Evolutionary conservation across 305 asterid species (phyloP), one percentile per base, ranked within the genome.

Genomic region (Euphrasia arctica): DNA sequence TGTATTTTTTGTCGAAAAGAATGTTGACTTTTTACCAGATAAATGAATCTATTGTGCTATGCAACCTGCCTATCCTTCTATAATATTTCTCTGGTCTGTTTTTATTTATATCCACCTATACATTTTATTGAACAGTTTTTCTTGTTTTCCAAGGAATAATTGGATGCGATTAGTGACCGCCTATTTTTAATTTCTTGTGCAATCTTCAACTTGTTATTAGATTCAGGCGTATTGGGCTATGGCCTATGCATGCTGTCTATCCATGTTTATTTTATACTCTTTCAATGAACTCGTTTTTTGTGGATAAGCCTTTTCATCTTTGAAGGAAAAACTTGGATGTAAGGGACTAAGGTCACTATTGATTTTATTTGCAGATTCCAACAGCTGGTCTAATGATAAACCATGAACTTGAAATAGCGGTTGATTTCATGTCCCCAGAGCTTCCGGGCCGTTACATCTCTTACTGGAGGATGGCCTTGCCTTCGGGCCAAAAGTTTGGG

Each of bases 401-500:
- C 54, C 72, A 79, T 32, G 97, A 86, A 73, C 83, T 88, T 65
- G 96, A 93, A 49, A 75, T 93, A 14, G 88, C 89, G 3, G 82
- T 90, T 60, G 97, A 93, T 75, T 90, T 93, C 69, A 61, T 76
- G 61, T 83, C 99, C 10, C 99, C 99, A 0, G 77, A 76, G 70
- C 79, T 72, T 74, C 92, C 92, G 54, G 96, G 99, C 4, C 83
- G 88, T 18, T 90, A 93, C 28, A 69, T 84, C 67, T 90, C 99
- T 1, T 82, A 86, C 78, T 93, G 97, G 97, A 84, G 91, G 75
- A 75, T 93, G 97, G 85, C 89, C 58, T 74, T 91, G 11, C 88
- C 95, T 8, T 77, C 87, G 29, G 97, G 99, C 56, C 92, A 86
- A 52, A 86, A 82, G 82, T 93, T 93, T 58, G 99, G 99, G 64